These are phyloP conservation scores for Boletus subluridellus DNA, from an alignment of 1,284 basidiomycete species.

Conservation along the genomic window DNA sequence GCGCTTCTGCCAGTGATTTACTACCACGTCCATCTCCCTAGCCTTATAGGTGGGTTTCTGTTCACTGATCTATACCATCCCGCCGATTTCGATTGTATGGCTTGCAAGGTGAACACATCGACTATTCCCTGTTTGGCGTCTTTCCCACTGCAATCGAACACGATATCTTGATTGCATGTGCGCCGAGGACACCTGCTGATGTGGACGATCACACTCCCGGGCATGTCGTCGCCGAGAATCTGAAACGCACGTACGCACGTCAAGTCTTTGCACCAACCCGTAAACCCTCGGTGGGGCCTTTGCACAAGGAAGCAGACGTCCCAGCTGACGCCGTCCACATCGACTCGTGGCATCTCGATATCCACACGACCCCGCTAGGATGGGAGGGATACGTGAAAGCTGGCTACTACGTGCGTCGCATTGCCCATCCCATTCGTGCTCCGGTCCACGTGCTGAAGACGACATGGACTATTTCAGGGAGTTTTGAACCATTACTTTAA, in stretches of 20 bases:
- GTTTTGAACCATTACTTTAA: conserved; percentile 67
- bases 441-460: neutral
- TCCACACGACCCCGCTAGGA: conserved; percentile 63
- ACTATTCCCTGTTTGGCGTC: conserved; percentile 78
- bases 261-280: conserved; percentile 54
- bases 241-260: conserved; percentile 56
- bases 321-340: conserved; percentile 41
- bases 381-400: conserved; percentile 90
- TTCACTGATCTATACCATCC: neutral
- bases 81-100: neutral
- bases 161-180: conserved; percentile 82
- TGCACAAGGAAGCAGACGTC: conserved; percentile 20
- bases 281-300: conserved; percentile 26
- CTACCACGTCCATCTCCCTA: conserved; percentile 7
- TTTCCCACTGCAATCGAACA: conserved; percentile 82
- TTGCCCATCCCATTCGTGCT: neutral
- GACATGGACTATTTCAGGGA: conserved; percentile 46
- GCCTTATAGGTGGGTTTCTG: conserved; percentile 32
- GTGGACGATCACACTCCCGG: conserved; percentile 37
- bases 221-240: conserved; percentile 63
- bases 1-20: neutral
- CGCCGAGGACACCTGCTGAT: conserved; percentile 40
- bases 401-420: conserved; percentile 59
- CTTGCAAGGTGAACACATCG: conserved; percentile 76
- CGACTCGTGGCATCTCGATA: conserved; percentile 68